These are phyloP conservation scores for Flaveria brownii DNA, from an alignment of 129 eudicot species.

Conservation along the genomic window DNA sequence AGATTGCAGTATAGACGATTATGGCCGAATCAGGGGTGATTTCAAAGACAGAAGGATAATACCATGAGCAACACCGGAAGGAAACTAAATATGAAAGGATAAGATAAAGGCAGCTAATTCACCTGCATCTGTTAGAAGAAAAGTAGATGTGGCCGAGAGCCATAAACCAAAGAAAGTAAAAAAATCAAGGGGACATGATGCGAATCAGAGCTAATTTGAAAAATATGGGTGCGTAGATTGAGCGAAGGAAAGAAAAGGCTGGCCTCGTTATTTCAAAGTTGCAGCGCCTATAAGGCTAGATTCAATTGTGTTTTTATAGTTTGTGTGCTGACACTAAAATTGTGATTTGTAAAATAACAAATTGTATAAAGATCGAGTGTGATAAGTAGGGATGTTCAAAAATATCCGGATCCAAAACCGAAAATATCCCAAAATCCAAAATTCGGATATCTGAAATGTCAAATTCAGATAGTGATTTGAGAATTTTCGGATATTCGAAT, in stretches of 20 bases:
- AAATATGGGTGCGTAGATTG: background rate
- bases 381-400: background rate
- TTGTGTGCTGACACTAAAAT: conserved; percentile 4
- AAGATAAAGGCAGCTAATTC: no score
- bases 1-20: background rate
- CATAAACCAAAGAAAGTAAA: background rate
- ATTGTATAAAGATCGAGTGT: conserved; percentile 9
- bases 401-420: no score
- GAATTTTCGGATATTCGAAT: no score
- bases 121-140: no score
- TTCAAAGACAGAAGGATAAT: background rate
- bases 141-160: no score
- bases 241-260: background rate
- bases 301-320: conserved; percentile 11
- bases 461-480: no score
- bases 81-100: background rate
- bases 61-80: background rate
- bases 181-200: background rate
- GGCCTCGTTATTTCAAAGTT: background rate
- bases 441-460: no score
- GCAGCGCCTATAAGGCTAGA: background rate
- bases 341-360: background rate
- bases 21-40: background rate
- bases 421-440: no score
- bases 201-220: background rate